Base-by-base conservation (phyloP, 2,329 filamentous ascomycete genomes). In the Epichloe baconii region DNA sequence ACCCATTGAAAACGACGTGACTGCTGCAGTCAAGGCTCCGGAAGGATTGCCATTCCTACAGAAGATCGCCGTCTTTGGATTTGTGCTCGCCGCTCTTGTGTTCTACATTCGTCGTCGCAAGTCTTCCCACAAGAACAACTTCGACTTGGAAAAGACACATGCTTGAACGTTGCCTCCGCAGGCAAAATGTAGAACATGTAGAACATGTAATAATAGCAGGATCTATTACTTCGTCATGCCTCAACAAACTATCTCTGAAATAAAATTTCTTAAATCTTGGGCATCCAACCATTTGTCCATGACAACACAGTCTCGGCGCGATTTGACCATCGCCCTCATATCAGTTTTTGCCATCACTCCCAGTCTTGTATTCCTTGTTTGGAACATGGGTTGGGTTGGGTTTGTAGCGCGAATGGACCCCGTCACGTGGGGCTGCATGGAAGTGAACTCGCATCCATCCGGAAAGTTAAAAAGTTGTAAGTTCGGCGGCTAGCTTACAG, bases 11-110 rank as follows among this genome's bases (percentile, higher is more conserved):
- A 53, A 52, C 26, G 47, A 50, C 11, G 48, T 26, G 23, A 42
- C 47, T 37, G 53, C 5, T 15, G 50, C 38, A 43, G 44, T 21
- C 38, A 51, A 36, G 17, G 42, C 45, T 41, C 38, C 53, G 26
- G 41, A 47, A 40, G 55, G 52, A 38, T 59, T 56, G 66, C 70
- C 68, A 21, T 58, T 73, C 55, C 36, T 74, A 53, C 71, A 75
- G 58, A 79, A 77, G 67, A 69, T 67, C n/a, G 61, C 74, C 46
- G 61, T 79, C 48, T 73, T 79, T 57, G 68, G 65, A 43, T 66
- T 76, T 47, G 68, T 80, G 52, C 55, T 76, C 40, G 68, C 64
- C 26, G 72, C 66, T 48, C 61, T 79, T 47, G 71, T 62, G 26
- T 57, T 69, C 44, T 77, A 72, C 62, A 48, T 77, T 49, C 70